Conservation (phyloP, 2,329 filamentous ascomycete species). For the Aspergillus melleus region DNA sequence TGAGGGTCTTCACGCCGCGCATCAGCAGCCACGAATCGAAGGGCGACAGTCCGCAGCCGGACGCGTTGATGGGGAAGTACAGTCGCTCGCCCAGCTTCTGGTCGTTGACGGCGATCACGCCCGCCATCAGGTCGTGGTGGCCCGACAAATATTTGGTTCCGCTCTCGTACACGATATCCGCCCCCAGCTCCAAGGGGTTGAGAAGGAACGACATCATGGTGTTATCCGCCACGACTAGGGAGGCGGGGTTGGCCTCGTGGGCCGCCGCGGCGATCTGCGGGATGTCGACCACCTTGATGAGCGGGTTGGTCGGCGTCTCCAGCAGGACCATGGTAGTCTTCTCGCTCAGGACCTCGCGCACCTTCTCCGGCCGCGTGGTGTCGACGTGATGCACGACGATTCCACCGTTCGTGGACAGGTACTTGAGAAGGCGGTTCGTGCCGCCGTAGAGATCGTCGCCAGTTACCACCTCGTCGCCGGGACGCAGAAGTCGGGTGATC, state of each 20-base stretch:
- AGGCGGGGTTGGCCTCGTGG: slow-evolving; percentile 74
- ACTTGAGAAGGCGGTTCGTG: slow-evolving; percentile 89
- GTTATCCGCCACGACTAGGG: slow-evolving; percentile 92
- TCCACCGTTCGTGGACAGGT: slow-evolving; percentile 81
- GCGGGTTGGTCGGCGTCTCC: slow-evolving; percentile 93
- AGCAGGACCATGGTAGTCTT: slow-evolving; percentile 96
- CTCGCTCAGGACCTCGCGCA: slow-evolving; percentile 65
- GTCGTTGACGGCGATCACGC: slow-evolving; percentile 90
- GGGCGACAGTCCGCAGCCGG: slow-evolving; percentile 88
- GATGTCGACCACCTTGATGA: slow-evolving; percentile 98
- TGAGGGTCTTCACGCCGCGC: slow-evolving; percentile 92
- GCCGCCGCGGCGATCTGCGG: slow-evolving; percentile 72
- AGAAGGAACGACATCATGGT: slow-evolving; percentile 97
- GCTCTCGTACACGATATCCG: slow-evolving; percentile 95
- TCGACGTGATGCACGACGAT: slow-evolving; percentile 97
- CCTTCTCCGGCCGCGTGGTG: slow-evolving; percentile 74
- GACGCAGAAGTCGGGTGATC: slow-evolving; percentile 84
- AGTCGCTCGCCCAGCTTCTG: slow-evolving; percentile 78
- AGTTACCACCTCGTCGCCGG: slow-evolving; percentile 95
- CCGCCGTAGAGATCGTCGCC: slow-evolving; percentile 97
- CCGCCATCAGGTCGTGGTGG: slow-evolving; percentile 98
- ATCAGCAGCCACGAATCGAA: slow-evolving; percentile 96
- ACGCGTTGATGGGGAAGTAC: slow-evolving; percentile 96
- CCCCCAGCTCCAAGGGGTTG: slow-evolving; percentile 91
- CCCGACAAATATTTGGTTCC: slow-evolving; percentile 98